Percentiles rank a stretch among this genome's conserved stretches.
These are phyloP conservation scores for Colletotrichum australisinense DNA, from an alignment of 2,329 filamentous ascomycete species.

Conservation along the genomic window DNA sequence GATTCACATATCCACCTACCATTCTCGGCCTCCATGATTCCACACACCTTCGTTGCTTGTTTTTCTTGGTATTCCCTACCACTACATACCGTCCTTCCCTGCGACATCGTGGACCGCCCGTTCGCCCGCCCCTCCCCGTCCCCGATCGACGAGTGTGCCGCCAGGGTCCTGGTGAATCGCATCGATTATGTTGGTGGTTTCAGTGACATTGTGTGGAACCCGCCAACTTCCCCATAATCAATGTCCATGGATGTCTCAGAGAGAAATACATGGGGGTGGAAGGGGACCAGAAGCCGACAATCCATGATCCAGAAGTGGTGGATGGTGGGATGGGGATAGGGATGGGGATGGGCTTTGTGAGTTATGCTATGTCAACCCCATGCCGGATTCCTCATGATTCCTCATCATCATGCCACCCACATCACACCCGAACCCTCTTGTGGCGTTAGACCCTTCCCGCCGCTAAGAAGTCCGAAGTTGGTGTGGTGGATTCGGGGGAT, in stretches of 20 bases:
- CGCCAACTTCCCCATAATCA: background rate
- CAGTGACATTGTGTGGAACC: background rate
- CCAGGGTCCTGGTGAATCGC: background rate
- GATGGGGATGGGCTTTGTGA: background rate
- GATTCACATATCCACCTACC: background rate
- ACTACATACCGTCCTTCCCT: background rate
- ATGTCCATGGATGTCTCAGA: background rate
- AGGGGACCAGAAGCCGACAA: background rate
- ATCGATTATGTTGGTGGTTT: background rate
- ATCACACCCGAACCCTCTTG: conserved; percentile 3
- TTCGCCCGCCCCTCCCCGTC: background rate
- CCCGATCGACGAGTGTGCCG: conserved; percentile 1
- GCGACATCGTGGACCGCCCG: background rate
- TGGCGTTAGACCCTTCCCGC: conserved; percentile 8
- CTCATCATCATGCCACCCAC: conserved; percentile 14
- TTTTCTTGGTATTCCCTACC: background rate
- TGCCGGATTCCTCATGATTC: conserved; percentile 15
- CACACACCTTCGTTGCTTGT: background rate
- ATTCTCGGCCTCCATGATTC: background rate
- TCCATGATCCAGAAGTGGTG: background rate
- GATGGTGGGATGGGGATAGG: background rate
- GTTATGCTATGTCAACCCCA: conserved; percentile 8
- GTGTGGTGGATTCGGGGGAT: conserved; percentile 2
- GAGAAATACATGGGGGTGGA: background rate
- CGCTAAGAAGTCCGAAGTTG: conserved; percentile 17